Evolutionary conservation across 2,329 filamentous ascomycete genomes (phyloP).

Genomic region (Fusarium sublunatum): DNA sequence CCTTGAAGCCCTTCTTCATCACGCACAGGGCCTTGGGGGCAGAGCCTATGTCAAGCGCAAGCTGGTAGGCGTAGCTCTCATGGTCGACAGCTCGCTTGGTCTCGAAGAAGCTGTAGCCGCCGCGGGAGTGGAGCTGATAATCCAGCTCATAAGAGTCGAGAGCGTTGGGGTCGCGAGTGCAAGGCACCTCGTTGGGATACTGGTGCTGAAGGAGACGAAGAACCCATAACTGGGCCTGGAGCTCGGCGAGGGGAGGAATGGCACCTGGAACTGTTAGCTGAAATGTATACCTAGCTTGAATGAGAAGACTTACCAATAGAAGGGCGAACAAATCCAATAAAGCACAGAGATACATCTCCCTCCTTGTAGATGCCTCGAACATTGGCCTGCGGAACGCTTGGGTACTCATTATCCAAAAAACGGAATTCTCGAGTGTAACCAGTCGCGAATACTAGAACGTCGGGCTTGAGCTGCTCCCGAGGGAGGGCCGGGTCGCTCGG

Average conservation of each 20-base stretch:
- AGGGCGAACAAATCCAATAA: conserved; percentile 61
- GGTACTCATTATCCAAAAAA: conserved; percentile 55
- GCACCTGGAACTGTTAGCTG: conserved; percentile 48
- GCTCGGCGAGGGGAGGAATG: conserved; percentile 61
- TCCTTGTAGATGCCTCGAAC: conserved; percentile 65
- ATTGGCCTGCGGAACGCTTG: conserved; percentile 59
- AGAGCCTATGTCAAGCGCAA: conserved; percentile 59
- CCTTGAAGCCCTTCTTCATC: conserved; percentile 50
- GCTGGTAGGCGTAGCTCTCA: conserved; percentile 62
- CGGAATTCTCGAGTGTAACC: conserved; percentile 58
- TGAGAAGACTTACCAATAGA: conserved; percentile 49
- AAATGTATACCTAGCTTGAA: accelerated
- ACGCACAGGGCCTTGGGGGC: conserved; percentile 55
- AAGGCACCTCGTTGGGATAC: conserved; percentile 40
- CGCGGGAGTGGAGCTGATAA: conserved; percentile 54
- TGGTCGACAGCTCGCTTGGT: conserved; percentile 59
- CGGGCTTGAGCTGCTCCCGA: conserved; percentile 50
- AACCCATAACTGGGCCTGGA: conserved; percentile 62
- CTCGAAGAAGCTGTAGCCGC: conserved; percentile 49
- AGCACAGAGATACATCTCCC: conserved; percentile 54
- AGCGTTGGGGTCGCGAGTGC: conserved; percentile 32
- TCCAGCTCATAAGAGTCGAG: conserved; percentile 53
- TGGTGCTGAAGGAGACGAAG: conserved; percentile 52
- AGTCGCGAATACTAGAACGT: conserved; percentile 60
- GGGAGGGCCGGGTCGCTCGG: conserved; percentile 46